These are phyloP conservation scores for Alternaria metachromatica DNA, from an alignment of 2,329 filamentous ascomycete genomes.

Conservation along the genomic window DNA sequence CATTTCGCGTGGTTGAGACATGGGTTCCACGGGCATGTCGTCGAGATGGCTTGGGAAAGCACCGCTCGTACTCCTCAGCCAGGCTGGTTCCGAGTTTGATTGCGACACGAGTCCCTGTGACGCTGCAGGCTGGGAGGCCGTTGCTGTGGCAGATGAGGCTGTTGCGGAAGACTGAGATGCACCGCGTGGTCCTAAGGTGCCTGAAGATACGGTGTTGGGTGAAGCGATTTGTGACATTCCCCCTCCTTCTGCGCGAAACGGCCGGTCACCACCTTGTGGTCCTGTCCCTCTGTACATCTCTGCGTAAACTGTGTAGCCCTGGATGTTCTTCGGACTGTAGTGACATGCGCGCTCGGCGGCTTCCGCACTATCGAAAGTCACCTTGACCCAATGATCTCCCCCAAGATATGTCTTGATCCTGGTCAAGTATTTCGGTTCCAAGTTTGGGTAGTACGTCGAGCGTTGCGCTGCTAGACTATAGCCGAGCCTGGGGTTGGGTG, in stretches of 20 bases:
- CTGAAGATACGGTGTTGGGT: conserved; percentile 44
- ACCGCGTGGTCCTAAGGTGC: conserved; percentile 34
- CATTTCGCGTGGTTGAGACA: conserved; percentile 6
- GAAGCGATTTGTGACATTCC: conserved; percentile 39
- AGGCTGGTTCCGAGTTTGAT: conserved; percentile 28
- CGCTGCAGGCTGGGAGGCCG: conserved; percentile 30
- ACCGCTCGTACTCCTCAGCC: conserved; percentile 25
- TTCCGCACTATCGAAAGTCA: conserved; percentile 59
- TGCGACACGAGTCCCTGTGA: conserved; percentile 17
- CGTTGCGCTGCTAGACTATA: conserved; percentile 72
- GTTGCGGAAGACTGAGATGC: conserved; percentile 46
- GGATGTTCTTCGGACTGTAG: conserved; percentile 55
- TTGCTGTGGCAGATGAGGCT: conserved; percentile 52
- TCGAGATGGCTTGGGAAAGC: conserved; percentile 35
- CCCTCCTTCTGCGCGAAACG: conserved; percentile 49
- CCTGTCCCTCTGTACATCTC: conserved; percentile 55
- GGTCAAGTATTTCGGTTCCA: conserved; percentile 75
- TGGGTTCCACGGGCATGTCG: conserved; percentile 13
- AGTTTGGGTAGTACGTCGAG: conserved; percentile 69
- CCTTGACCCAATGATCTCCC: conserved; percentile 85
- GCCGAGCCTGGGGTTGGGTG: conserved; percentile 77
- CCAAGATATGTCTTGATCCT: conserved; percentile 83
- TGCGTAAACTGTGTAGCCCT: conserved; percentile 57
- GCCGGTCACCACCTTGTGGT: conserved; percentile 51
- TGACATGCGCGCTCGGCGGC: conserved; percentile 58